Base-by-base conservation (phyloP, 495 filamentous ascomycete species). In the Hypoxylon fuscum region DNA sequence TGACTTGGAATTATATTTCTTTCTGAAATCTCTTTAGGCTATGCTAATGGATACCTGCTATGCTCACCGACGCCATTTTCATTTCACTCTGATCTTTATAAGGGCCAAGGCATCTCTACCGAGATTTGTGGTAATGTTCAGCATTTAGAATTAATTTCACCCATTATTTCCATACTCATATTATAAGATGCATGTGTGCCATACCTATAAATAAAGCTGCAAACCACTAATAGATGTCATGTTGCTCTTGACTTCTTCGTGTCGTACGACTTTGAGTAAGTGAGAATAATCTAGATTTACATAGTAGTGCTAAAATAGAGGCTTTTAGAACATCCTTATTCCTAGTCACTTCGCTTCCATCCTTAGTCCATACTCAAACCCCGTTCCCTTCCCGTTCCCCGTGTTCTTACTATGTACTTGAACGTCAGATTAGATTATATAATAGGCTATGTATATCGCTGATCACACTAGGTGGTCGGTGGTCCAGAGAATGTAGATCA, bases 291-390 rank as follows among this genome's bases (percentile, higher is more conserved):
- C 22, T 12, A 3, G 42, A 11, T 42, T 34, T 11, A 48, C 34
- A 57, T 7, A 22, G 21, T n/a, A 20, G 14, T 23, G 25, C 53
- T 56, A 56, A 56, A 56, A 38, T 56, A 56, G 42, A 12, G 17
- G 14, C 1, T 2, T 25, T 42, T 34, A 20, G 44, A 41, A 32
- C 23, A 48, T 48, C 34, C 23, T 32, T 48, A 48, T 57, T 48
- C 43, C 34, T 57, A 12, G 43, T 41, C 25, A 8, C 20, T 34
- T 48, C 23, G 43, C 42, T 41, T 56, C n/a, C 31, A 54, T 21
- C 5, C 15, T 42, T 31, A 48, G 35, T 18, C 9, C 20, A 42
- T 6, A 7, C 18, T 20, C 32, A 15, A 27, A 14, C 37, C 14
- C 37, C 5, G 32, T 42, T 49, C 20, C 18, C 15, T 22, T 22